phyloP scores from a whole-genome alignment of 164 flowering plant genomes.

The Houttuynia cordata region DNA sequence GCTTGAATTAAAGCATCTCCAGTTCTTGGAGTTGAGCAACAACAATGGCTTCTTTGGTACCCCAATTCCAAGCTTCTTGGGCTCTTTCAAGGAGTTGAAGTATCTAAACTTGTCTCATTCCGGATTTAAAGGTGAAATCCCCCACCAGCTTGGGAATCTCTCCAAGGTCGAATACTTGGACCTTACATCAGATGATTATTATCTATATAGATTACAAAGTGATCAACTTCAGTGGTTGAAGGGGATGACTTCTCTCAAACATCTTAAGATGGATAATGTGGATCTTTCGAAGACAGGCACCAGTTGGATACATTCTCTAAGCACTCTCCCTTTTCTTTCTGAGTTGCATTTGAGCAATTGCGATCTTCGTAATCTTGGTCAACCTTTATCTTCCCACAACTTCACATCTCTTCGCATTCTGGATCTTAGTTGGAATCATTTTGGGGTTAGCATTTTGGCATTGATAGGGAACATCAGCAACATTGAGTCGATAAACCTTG shows the following conservation, averaged over 20 bases:
- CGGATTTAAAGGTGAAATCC: slow-evolving; percentile 4
- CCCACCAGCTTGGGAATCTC: slow-evolving; percentile 11
- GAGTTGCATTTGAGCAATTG: slow-evolving; percentile 4
- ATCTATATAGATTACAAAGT: too few relatives aligned
- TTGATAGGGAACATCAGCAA: slow-evolving; percentile 3
- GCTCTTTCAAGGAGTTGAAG: slow-evolving; percentile 5
- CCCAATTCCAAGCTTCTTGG: slow-evolving; percentile 5
- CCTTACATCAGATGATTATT: neutral
- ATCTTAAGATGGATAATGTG: slow-evolving; percentile 4
- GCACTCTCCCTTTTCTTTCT: slow-evolving; percentile 6
- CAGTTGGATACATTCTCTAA: slow-evolving; percentile 1
- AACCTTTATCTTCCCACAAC: neutral
- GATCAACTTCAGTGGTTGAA: slow-evolving; percentile 6
- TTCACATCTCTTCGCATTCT: slow-evolving; percentile 10
- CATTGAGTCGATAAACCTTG: neutral
- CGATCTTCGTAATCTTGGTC: neutral
- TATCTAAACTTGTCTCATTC: slow-evolving; percentile 5
- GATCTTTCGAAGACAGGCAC: neutral
- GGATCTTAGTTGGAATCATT: neutral
- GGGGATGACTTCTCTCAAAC: slow-evolving; percentile 2
- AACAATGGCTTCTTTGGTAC: neutral
- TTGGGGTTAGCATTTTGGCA: neutral
- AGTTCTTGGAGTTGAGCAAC: slow-evolving; percentile 7
- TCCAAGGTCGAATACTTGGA: slow-evolving; percentile 2
- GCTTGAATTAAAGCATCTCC: slow-evolving; percentile 6